Evolutionary conservation across 1,139 yeast genomes (phyloP), one percentile per base, ranked within the genome.

Genomic region (Scheffersomyces stambukii): DNA sequence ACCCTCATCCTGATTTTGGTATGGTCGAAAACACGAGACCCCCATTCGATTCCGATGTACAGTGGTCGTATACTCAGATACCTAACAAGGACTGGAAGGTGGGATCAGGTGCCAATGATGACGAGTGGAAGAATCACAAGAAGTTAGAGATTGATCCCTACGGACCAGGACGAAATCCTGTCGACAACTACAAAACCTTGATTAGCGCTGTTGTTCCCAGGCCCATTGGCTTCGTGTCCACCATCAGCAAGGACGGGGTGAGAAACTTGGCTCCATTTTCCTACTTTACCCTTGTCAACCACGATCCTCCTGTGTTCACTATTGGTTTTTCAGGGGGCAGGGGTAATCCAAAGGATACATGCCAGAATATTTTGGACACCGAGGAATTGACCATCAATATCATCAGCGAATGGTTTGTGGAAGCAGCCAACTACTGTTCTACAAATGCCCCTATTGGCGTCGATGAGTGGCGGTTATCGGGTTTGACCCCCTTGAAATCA

Each of bases 371-470:
- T 16, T 44, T 71, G 21, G 75, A 67, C 14, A 74, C 77, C 4
- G 58, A 54, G 4, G 83, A 77, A 41, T 59, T 68, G 31, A 73
- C 80, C n/a, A 65, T 77, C 42, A 77, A 70, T 46, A 64, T 77
- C 30, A 64, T 77, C 21, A 64, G 77, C 26, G 84, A 77, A 48
- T 77, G 81, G 81, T 73, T 75, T 43, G 54, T 70, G 16, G 84
- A 77, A 37, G 82, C 82, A 11, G 80, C 81, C 9, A 75, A 77
- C 44, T 66, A 50, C 38, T 52, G 73, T n/a, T 54, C 70, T 11
- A 58, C 59, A 15, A 52, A 65, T 38, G 65, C 77, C 3, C 82
- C 82, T 1, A 29, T 45, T 1, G 72, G 56, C 1, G 60, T 69
- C 10, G 71, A 70, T 37, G 84, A 77, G 45, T 77, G 79, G 76